Base-by-base conservation (phyloP, 148 eudicot species). In the Chenopodium formosanum region DNA sequence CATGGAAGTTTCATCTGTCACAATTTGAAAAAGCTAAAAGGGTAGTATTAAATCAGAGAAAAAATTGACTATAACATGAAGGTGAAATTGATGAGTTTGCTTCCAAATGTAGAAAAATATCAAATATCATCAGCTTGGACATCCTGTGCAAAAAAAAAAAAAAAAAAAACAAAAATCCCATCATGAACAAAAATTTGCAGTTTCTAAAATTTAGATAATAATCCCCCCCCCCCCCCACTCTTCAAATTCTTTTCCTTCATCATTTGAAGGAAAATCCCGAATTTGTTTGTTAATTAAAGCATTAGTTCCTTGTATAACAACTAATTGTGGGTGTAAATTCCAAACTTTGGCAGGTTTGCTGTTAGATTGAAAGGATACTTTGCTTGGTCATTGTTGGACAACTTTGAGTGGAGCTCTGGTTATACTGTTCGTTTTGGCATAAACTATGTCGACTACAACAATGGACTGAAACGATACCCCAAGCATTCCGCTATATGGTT, bases 351-450 rank as follows among this genome's bases (percentile, higher is more conserved):
- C 82, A 82, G 89, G 86, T 22, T 75, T 62, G 86, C 63, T 2
- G 86, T 86, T 9, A 80, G 76, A 11, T 32, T 86, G 40, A 86
- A 27, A 83, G 88, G 88, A 40, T 85, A 85, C 78, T 83, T 88
- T 76, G 88, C 89, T 7, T 87, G 89, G 88, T 85, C 90, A 19
- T 79, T 88, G 73, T 34, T 88, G 73, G 90, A 88, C 88, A 85
- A 88, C 80, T 85, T 83, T 63, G 88, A 88, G 67, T 85, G 88
- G 90, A 23, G 25, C 50, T 4, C 64, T 6, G 89, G 89, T 20
- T 87, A 83, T 56, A 87, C 86, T 12, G 79, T 78, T 19, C 83
- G 89, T 27, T 87, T 85, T 78, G 89, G 89, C 29, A 80, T 85
- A 47, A 66, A 69, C 63, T 87, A 80, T 17, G 85, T 88, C 7